Base-by-base conservation (phyloP, 441 rosid species). In the Iberis amara region DNA sequence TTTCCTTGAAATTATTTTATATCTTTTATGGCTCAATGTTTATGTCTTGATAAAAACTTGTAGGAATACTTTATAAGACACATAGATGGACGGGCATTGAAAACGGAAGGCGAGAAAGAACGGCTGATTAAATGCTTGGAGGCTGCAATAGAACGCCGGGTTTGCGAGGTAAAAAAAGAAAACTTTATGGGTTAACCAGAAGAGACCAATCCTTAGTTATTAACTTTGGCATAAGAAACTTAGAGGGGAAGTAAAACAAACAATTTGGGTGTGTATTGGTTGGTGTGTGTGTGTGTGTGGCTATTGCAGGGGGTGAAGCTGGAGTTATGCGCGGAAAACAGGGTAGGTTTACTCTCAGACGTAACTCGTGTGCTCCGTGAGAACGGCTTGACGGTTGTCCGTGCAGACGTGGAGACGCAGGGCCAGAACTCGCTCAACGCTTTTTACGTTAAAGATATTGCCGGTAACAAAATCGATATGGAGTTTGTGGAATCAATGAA, bases 11-110 rank as follows among this genome's bases (percentile, higher is more conserved):
- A 7, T 8, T 1, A 40, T 37, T 1, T n/a, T n/a, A 47, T 4
- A 6, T 4, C 3, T 10, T 24, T 11, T 18, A 14, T 5, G 11
- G 15, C 37, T 39, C 0, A 40, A 42, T 59, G 13, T 45, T 54
- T 8, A 27, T 35, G 26, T 56, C 6, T 52, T 50, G 51, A 4
- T 52, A 5, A 38, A 13, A 12, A 57, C 55, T 57, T 57, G 47
- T 45, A 89, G 99, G 99, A 92, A 49, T 92, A 86, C 65, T 92
- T 78, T 66, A 89, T 92, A 49, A 79, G 96, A 64, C 99, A 92
- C 59, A 31, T 62, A 72, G 97, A 92, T 69, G 97, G 96, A 24
- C 73, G 82, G 18, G 95, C 97, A 11, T 60, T 89, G 61, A 86
- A 86, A 66, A 89, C 99, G 0, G 96, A 92, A 65, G 92, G 90